Percentiles rank a stretch among this genome's conserved stretches.
phyloP scores from a whole-genome alignment of 2,329 filamentous ascomycete species.

The Diaporthe velutina region DNA sequence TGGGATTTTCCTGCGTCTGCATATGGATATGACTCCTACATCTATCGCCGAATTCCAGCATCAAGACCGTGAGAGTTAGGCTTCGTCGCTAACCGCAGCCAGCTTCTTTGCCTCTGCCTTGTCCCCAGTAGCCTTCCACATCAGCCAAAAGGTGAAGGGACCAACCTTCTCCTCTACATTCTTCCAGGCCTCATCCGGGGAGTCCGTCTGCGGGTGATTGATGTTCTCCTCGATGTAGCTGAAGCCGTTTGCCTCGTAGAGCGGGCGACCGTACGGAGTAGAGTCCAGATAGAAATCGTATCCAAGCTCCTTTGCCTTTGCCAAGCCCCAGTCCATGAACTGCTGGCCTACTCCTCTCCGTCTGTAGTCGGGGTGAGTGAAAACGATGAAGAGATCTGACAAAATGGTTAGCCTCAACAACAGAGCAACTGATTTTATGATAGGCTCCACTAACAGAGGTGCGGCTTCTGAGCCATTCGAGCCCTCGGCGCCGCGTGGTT shows the following conservation, averaged over 20 bases:
- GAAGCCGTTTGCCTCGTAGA: constrained; percentile 44
- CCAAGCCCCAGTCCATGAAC: constrained; percentile 45
- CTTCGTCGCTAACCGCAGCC: not conserved
- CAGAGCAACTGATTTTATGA: fast-evolving
- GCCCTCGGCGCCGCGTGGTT: constrained; percentile 21
- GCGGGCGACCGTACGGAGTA: constrained; percentile 40
- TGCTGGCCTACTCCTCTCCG: constrained; percentile 43
- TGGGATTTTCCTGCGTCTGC: not conserved
- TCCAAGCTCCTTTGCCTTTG: constrained; percentile 43
- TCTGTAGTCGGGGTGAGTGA: constrained; percentile 44
- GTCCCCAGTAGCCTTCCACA: constrained; percentile 41
- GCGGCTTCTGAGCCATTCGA: constrained; percentile 17
- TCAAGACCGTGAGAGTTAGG: too few species aligned
- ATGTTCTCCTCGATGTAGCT: constrained; percentile 43
- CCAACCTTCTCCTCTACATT: constrained; percentile 55
- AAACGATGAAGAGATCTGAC: constrained; percentile 44
- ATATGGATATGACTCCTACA: not conserved
- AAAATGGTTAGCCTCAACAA: not conserved
- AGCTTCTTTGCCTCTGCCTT: constrained; percentile 21
- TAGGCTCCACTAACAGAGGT: constrained; percentile 8
- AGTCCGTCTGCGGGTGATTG: constrained; percentile 41
- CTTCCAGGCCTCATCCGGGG: constrained; percentile 44
- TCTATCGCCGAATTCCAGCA: not conserved
- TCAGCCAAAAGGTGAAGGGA: constrained; percentile 46
- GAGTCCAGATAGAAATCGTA: constrained; percentile 45